phyloP scores from a whole-genome alignment of 768 basidiomycete species.

The Lactarius hatsudake region DNA sequence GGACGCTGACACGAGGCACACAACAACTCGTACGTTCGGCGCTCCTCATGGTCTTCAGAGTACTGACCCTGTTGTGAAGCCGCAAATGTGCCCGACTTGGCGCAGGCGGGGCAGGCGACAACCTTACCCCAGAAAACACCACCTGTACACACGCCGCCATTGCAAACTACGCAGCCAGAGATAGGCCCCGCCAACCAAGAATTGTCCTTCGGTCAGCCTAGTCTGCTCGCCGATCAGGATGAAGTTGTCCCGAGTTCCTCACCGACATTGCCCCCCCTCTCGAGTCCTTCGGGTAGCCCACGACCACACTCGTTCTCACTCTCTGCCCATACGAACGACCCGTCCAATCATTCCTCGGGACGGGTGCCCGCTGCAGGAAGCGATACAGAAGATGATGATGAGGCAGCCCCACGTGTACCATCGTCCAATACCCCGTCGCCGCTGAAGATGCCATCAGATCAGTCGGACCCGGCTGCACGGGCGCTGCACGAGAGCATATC shows the following conservation, averaged over 20 bases:
- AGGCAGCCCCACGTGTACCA: conserved; percentile 23
- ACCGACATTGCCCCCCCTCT: conserved; percentile 6
- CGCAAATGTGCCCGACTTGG: neutral
- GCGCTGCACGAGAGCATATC: conserved; percentile 69
- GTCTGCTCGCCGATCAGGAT: neutral
- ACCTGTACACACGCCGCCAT: neutral
- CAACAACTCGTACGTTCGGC: neutral
- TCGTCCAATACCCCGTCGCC: conserved; percentile 30
- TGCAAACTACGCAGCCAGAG: neutral
- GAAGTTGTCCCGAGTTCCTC: conserved; percentile 22
- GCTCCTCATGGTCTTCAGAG: neutral
- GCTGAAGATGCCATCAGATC: conserved; percentile 38
- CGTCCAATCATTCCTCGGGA: neutral
- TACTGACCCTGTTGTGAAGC: neutral
- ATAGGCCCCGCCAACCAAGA: conserved; percentile 3
- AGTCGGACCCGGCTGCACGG: conserved; percentile 44
- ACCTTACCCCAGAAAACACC: neutral
- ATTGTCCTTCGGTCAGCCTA: conserved; percentile 4
- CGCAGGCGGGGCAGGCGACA: neutral
- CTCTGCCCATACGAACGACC: conserved; percentile 12
- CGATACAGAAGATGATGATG: conserved; percentile 30
- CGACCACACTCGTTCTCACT: conserved; percentile 8
- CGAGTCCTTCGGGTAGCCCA: conserved; percentile 6
- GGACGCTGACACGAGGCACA: conserved; percentile 30
- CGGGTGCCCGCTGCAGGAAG: conserved; percentile 29